Conservation (phyloP, 2,329 filamentous ascomycete species). For the Diaporthe velutina region DNA sequence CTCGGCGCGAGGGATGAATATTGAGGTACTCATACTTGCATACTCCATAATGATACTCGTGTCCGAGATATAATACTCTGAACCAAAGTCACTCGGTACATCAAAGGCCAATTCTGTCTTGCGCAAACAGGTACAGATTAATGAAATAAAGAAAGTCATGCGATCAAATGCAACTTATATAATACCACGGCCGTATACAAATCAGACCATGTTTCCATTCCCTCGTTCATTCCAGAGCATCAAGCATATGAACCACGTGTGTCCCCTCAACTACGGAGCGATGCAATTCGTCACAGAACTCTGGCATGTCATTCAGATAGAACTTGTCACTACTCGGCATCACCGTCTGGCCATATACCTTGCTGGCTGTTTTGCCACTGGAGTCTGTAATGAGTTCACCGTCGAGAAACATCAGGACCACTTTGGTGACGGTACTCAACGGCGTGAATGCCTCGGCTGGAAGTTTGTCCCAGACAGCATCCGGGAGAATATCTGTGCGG, state of each 20-base stretch:
- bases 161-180: too few species aligned
- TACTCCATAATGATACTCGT: too few species aligned
- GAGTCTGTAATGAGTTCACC: constrained; percentile 23
- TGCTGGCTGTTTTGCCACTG: background rate
- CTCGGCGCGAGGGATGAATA: too few species aligned
- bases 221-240: background rate
- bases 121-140: too few species aligned
- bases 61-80: too few species aligned
- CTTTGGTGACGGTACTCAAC: background rate
- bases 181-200: too few species aligned
- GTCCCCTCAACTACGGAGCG: background rate
- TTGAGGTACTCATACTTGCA: too few species aligned
- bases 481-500: constrained; percentile 18
- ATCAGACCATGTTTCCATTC: too few species aligned
- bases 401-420: constrained; percentile 16
- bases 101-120: too few species aligned
- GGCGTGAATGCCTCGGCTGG: constrained; percentile 13
- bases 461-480: constrained; percentile 17
- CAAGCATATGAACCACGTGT: background rate
- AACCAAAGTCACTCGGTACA: too few species aligned
- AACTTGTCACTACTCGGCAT: constrained; percentile 20
- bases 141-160: too few species aligned
- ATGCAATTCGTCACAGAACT: constrained; percentile 6
- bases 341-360: constrained; percentile 20
- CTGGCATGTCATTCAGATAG: constrained; percentile 9